A percentile compares a stretch with the other conserved stretches of the same genome.
phyloP scores from a whole-genome alignment of 1,139 yeast species.

The Debaryomyces sp. region DNA sequence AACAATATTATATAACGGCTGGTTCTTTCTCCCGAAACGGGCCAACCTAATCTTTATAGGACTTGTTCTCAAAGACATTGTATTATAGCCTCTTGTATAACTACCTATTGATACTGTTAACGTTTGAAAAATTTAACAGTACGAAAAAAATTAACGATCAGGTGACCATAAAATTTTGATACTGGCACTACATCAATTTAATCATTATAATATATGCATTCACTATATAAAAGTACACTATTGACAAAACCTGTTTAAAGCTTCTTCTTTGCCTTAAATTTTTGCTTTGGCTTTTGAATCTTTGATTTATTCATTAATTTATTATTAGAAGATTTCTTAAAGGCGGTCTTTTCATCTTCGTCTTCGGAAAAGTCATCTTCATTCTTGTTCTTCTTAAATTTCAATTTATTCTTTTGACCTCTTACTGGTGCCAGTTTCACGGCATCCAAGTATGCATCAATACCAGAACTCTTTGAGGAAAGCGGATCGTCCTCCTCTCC shows the following conservation, averaged over 20 bases:
- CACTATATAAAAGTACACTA: conserved; percentile 3
- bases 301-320: conserved; percentile 24
- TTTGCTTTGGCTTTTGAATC: conserved; percentile 46
- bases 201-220: conserved; percentile 2
- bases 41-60: conserved; percentile 72
- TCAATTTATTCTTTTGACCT: conserved; percentile 89
- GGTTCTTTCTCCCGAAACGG: conserved; percentile 86
- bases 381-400: conserved; percentile 68
- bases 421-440: conserved; percentile 90
- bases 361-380: conserved; percentile 59
- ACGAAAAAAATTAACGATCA: conserved; percentile 1
- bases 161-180: not conserved
- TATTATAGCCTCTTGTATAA: not conserved
- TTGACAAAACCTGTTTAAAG: conserved; percentile 26
- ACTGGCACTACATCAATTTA: not conserved
- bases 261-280: conserved; percentile 62
- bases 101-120: not conserved
- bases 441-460: conserved; percentile 92
- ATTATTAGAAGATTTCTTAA: conserved; percentile 14
- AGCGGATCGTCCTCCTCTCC: conserved; percentile 56
- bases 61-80: conserved; percentile 18
- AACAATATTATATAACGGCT: conserved; percentile 89
- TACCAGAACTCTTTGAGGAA: conserved; percentile 54
- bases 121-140: not conserved
- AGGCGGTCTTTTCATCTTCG: conserved; percentile 16